Evolutionary conservation across 2,329 filamentous ascomycete genomes (phyloP).

Genomic region (Calonectria pauciramosa): DNA sequence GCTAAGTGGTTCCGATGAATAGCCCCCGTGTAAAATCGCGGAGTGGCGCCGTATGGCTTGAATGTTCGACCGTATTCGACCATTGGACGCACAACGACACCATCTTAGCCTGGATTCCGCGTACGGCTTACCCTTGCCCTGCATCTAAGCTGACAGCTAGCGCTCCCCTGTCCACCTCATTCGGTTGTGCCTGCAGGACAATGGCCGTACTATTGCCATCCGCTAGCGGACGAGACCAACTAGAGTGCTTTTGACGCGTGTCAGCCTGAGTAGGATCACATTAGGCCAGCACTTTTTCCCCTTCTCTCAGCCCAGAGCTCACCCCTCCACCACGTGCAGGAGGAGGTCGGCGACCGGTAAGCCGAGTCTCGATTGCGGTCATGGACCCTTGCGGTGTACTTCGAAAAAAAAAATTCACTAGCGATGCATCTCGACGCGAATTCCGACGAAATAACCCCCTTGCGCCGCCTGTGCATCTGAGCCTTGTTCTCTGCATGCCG

Average conservation of each 20-base stretch:
- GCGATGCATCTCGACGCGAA: not conserved
- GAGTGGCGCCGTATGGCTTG: not conserved
- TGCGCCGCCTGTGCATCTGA: not conserved
- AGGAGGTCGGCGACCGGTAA: not conserved
- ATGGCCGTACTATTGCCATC: not conserved
- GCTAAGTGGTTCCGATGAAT: no score
- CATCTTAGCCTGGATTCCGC: not conserved
- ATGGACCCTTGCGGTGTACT: not conserved
- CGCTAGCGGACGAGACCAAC: not conserved
- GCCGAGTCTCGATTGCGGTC: no score
- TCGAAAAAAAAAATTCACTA: not conserved
- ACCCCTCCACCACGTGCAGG: not conserved
- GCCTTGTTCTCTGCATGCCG: not conserved
- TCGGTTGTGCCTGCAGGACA: not conserved
- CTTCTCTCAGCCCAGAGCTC: not conserved
- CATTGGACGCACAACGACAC: not conserved
- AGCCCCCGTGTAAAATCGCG: not conserved
- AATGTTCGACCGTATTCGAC: not conserved
- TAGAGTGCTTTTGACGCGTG: not conserved
- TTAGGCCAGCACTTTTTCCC: not conserved
- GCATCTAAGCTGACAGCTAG: constrained; percentile 3
- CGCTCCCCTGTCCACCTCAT: not conserved
- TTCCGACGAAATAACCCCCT: not conserved
- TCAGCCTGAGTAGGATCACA: not conserved
- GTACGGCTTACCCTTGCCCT: not conserved